Base-by-base conservation (phyloP, 345 rosid species). In the Salix koriyanagi region DNA sequence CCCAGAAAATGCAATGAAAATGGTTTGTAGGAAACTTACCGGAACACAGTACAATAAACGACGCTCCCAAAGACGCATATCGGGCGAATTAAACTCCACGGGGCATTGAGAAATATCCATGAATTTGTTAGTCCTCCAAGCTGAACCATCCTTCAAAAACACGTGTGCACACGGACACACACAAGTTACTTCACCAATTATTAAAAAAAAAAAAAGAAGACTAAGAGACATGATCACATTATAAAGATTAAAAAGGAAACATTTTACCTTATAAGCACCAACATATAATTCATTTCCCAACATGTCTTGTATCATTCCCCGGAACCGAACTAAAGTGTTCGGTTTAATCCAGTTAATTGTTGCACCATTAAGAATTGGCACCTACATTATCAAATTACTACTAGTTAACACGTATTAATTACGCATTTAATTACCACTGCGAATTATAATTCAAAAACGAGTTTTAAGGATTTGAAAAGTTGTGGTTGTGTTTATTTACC, bases 281-380 rank as follows among this genome's bases (percentile, higher is more conserved):
- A 87, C 96, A 73, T 96, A 96, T 72, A 96, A 89, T 78, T 93
- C 99, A 87, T 93, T 93, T 65, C 98, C 98, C 87, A 93, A 78
- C 98, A 96, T 93, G 79, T 96, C 99, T 71, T 96, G 99, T 65
- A 96, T 83, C 99, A 96, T 93, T 77, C 98, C 98, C 13, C 94
- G 89, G 69, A 89, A 96, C 62, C 99, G 82, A 12, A 96, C 96
- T 4, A 96, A 90, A 25, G 87, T 89, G 28, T 91, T 84, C 26
- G 94, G 91, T 77, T 87, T 91, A 71, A 96, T 36, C 86, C 86
- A 87, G 67, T 79, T 81, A 52, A 91, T 37, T 18, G 80, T 90
- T 61, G 81, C 80, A 1, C 82, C 80, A 81, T 85, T 84, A 16
- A 96, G 90, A 50, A 90, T 69, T 2, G 99, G 98, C 78, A 93